A percentile compares a stretch with the other conserved stretches of the same genome.
phyloP scores from a whole-genome alignment of 495 filamentous ascomycete species.

The Chaetomidium leptoderma region DNA sequence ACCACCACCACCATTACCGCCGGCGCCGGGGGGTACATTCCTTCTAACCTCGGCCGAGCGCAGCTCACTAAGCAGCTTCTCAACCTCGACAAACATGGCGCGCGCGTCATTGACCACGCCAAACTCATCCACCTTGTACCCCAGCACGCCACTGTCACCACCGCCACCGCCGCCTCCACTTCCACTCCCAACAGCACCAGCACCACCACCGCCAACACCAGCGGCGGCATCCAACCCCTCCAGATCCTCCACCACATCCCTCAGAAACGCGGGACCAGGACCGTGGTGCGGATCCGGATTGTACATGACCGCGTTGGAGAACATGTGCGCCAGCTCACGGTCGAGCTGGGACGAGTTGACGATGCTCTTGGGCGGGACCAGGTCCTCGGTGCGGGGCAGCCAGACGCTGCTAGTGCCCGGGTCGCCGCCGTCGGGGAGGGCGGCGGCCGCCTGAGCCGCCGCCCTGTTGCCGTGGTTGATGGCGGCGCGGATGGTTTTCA shows the following conservation, averaged over 20 bases:
- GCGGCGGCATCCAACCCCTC: constrained; percentile 32
- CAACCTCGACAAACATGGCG: constrained; percentile 78
- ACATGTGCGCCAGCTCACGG: constrained; percentile 95
- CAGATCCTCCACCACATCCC: constrained; percentile 20
- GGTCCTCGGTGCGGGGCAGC: constrained; percentile 65
- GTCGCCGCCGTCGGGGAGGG: constrained; percentile 42
- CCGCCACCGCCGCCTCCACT: not conserved
- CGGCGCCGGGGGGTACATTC: constrained; percentile 10
- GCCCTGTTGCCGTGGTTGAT: constrained; percentile 73
- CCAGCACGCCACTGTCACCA: constrained; percentile 42
- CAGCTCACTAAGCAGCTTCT: constrained; percentile 53
- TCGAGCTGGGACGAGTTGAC: constrained; percentile 94
- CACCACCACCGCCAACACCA: not conserved
- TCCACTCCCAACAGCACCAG: not conserved
- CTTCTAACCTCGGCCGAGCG: constrained; percentile 35
- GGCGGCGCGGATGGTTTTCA: constrained; percentile 78
- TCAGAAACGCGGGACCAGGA: constrained; percentile 57
- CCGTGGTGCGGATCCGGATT: constrained; percentile 71
- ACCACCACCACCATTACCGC: not conserved
- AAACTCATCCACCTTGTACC: constrained; percentile 63
- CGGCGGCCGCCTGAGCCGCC: constrained; percentile 57
- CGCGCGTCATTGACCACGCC: constrained; percentile 76
- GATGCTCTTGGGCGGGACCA: constrained; percentile 83
- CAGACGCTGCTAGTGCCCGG: constrained; percentile 50
- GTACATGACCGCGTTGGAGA: constrained; percentile 97